Conservation (phyloP, 805 yeast species). For the Kuraishia capsulata region DNA sequence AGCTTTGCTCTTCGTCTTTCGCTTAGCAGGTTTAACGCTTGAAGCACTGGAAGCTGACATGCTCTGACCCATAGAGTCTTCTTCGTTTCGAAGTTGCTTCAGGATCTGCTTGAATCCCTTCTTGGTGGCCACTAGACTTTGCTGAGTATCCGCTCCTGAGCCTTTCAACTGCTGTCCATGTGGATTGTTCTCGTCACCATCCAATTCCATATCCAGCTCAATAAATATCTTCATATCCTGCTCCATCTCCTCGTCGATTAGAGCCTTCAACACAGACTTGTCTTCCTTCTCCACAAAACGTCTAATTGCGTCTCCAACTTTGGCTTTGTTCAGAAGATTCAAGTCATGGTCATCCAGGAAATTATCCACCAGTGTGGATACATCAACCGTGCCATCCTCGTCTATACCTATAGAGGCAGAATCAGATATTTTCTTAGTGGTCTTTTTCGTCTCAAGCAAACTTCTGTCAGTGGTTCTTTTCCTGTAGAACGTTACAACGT, state of each 20-base stretch:
- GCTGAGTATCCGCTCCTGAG: slow-evolving; percentile 12
- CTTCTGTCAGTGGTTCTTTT: slow-evolving; percentile 25
- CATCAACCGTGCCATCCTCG: slow-evolving; percentile 29
- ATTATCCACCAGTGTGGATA: slow-evolving; percentile 55
- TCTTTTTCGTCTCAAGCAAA: slow-evolving; percentile 2
- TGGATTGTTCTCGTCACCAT: slow-evolving; percentile 19
- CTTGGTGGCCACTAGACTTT: slow-evolving; percentile 2
- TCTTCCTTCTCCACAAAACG: slow-evolving; percentile 78
- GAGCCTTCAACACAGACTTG: slow-evolving; percentile 57
- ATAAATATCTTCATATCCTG: slow-evolving; percentile 41
- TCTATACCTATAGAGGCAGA: slow-evolving; percentile 24
- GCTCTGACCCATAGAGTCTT: slow-evolving; percentile 3
- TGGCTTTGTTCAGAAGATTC: slow-evolving; percentile 63
- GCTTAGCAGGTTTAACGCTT: background rate
- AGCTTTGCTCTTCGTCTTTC: slow-evolving; percentile 1
- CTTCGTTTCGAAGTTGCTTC: slow-evolving; percentile 29
- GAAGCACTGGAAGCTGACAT: background rate
- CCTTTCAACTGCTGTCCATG: background rate
- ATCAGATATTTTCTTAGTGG: slow-evolving; percentile 7
- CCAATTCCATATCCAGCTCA: slow-evolving; percentile 32
- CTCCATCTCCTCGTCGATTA: slow-evolving; percentile 45
- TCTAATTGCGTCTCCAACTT: slow-evolving; percentile 64
- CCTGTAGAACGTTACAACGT: slow-evolving; percentile 65
- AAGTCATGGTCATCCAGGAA: slow-evolving; percentile 56
- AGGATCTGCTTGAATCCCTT: slow-evolving; percentile 34